Evolutionary conservation across 352 stramenopile genomes (phyloP).

Genomic region (Globisporangium iwayamae): DNA sequence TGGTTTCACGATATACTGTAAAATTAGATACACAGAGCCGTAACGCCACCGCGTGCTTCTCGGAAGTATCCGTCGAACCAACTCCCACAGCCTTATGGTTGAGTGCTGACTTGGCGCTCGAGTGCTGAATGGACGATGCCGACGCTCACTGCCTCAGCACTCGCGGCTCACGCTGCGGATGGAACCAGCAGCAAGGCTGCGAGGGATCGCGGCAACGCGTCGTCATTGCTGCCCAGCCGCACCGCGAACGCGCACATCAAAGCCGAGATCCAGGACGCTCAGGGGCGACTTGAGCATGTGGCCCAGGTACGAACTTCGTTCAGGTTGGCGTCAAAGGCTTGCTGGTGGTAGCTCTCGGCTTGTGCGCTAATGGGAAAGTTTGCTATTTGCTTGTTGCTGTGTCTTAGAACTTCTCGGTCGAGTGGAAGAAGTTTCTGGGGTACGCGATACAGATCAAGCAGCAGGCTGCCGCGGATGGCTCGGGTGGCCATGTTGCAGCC

Average conservation of each 20-base stretch:
- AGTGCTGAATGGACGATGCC: not conserved
- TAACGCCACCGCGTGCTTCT: too few species aligned
- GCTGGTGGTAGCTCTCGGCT: too few species aligned
- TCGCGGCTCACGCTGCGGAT: not conserved
- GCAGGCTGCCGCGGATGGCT: slow-evolving; percentile 2
- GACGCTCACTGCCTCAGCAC: not conserved
- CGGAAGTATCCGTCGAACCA: too few species aligned
- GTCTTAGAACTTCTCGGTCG: slow-evolving; percentile 46
- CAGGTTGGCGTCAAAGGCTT: too few species aligned
- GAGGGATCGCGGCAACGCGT: not conserved
- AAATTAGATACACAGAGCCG: too few species aligned
- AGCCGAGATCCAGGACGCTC: slow-evolving; percentile 31
- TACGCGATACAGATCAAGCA: slow-evolving; percentile 51
- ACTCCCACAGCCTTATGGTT: too few species aligned
- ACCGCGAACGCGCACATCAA: slow-evolving; percentile 15
- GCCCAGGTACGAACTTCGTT: slow-evolving; percentile 28
- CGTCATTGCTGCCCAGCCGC: not conserved
- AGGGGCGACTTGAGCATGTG: slow-evolving; percentile 27
- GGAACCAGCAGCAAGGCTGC: not conserved
- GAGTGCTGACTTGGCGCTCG: too few species aligned
- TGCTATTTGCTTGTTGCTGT: not conserved
- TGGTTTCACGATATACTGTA: too few species aligned
- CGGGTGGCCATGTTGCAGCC: not conserved
- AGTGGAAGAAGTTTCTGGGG: slow-evolving; percentile 56
- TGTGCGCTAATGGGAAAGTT: not conserved